Evolutionary conservation across 1,284 basidiomycete species (phyloP).

Genomic region (Ustilago bromivora): DNA sequence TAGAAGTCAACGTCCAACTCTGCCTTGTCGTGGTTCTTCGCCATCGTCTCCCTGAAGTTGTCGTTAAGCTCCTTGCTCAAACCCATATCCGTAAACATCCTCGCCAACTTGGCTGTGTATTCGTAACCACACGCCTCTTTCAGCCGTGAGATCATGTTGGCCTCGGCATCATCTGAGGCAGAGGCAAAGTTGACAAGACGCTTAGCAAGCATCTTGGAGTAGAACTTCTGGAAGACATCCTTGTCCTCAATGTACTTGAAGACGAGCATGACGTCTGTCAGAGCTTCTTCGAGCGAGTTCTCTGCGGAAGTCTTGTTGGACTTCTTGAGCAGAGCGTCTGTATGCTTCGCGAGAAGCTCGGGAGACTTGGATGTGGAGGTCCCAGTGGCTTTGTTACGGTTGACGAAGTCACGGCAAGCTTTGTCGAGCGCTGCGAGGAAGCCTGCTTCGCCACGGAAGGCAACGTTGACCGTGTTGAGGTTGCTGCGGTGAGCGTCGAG

Average conservation of each 20-base stretch:
- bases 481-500: conserved; percentile 93
- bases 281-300: conserved; percentile 85
- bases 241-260: conserved; percentile 99
- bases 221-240: conserved; percentile 99
- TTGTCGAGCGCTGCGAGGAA: conserved; percentile 93
- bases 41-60: conserved; percentile 94
- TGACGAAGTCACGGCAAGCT: conserved; percentile 96
- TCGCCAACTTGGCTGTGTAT: conserved; percentile 96
- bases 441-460: conserved; percentile 92
- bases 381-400: conserved; percentile 82
- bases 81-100: conserved; percentile 99
- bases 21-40: conserved; percentile 76
- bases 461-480: conserved; percentile 86
- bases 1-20: conserved; percentile 80
- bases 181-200: conserved; percentile 92
- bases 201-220: conserved; percentile 94
- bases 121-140: conserved; percentile 99
- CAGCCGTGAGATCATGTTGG: conserved; percentile 97
- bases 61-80: conserved; percentile 96
- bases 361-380: conserved; percentile 78
- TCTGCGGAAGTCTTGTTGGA: conserved; percentile 93
- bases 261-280: conserved; percentile 94
- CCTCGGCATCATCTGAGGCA: conserved; percentile 95
- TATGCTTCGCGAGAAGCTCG: conserved; percentile 92
- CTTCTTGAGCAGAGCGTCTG: conserved; percentile 90